Conservation (phyloP, 495 filamentous ascomycete species). For the Paragyromitra xinjiangensis region DNA sequence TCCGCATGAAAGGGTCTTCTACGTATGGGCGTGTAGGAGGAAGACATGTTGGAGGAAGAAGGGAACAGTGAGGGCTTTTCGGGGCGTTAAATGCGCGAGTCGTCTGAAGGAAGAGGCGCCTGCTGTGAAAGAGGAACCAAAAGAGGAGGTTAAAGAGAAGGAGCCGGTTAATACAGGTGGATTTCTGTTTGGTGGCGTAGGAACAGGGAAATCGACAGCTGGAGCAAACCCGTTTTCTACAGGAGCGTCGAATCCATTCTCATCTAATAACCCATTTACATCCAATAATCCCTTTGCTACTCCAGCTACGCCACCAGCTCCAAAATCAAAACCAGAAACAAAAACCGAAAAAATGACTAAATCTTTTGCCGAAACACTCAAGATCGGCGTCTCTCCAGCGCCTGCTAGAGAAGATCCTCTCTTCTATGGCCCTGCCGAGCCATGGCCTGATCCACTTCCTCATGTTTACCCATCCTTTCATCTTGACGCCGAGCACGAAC, state of each 20-base stretch:
- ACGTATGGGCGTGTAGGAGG: slow-evolving; percentile 79
- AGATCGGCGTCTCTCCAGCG: slow-evolving; percentile 63
- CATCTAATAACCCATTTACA: slow-evolving; percentile 47
- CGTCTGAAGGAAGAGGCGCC: slow-evolving; percentile 31
- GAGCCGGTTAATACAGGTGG: slow-evolving; percentile 59
- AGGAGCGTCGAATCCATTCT: slow-evolving; percentile 67
- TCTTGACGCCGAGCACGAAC: slow-evolving; percentile 92
- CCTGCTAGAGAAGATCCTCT: slow-evolving; percentile 57
- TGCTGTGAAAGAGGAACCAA: slow-evolving; percentile 57
- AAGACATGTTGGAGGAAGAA: slow-evolving; percentile 84
- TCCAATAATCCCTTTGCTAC: slow-evolving; percentile 59
- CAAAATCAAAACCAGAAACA: slow-evolving; percentile 56
- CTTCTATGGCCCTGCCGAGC: slow-evolving; percentile 62
- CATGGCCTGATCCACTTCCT: slow-evolving; percentile 82
- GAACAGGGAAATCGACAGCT: slow-evolving; percentile 45
- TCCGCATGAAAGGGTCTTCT: slow-evolving; percentile 83
- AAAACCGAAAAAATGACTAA: slow-evolving; percentile 52
- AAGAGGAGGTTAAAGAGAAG: slow-evolving; percentile 58
- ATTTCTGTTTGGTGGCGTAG: slow-evolving; percentile 64
- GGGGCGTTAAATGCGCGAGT: slow-evolving; percentile 23
- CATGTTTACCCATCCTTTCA: slow-evolving; percentile 76
- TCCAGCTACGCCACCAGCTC: slow-evolving; percentile 61
- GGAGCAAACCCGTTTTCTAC: slow-evolving; percentile 63
- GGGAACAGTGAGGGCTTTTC: slow-evolving; percentile 69
- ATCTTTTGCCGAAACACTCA: slow-evolving; percentile 64